Base-by-base conservation (phyloP, 2,329 filamentous ascomycete species). In the Ceratocystis ficicola region DNA sequence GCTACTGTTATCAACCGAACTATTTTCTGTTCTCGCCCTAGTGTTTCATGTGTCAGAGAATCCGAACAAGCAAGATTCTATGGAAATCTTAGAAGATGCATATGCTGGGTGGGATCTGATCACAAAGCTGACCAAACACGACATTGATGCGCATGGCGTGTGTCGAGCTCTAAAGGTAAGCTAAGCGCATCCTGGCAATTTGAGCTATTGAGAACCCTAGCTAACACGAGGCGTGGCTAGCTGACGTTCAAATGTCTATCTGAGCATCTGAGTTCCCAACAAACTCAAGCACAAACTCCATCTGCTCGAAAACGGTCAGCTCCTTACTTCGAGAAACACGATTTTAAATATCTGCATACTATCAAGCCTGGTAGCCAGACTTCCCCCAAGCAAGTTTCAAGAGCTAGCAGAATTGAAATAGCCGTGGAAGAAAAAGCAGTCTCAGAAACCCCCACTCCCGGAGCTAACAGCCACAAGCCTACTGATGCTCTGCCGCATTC, bases 101-200 rank as follows among this genome's bases (percentile, higher is more conserved):
- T 81, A 86, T 68, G 88, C 90, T 69, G 94, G 93, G 20, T 89
- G 89, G 72, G 87, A 93, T 69, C 89, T 92, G 69, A 83, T 97
- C 68, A 84, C 86, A 63, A 86, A 85, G 17, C 80, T 97, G 67
- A 88, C 91, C 2, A 86, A 88, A 71, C 87, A 88, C 71, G 96
- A 91, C 72, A 82, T 95, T 80, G 91, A 92, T 44, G 94, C 94
- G 2, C 90, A 96, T 73, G 82, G 90, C 68, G 94, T 95, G 71
- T 90, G 89, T 0, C 81, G 80, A 59, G 87, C 89, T 50, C 80
- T 99, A 32, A 83, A 85, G 73, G 90, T 93, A 80, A 59, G 6
- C 32, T 15, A 17, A 30, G 3, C 15, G 3, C 4, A 25, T 36
- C 20, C 5, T n/a, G 74, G 84, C 76, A 3, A 52, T 7, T 28